Evolutionary conservation across 805 yeast species (phyloP).

Genomic region (Cyberlindnera nakhonratchasimensis): DNA sequence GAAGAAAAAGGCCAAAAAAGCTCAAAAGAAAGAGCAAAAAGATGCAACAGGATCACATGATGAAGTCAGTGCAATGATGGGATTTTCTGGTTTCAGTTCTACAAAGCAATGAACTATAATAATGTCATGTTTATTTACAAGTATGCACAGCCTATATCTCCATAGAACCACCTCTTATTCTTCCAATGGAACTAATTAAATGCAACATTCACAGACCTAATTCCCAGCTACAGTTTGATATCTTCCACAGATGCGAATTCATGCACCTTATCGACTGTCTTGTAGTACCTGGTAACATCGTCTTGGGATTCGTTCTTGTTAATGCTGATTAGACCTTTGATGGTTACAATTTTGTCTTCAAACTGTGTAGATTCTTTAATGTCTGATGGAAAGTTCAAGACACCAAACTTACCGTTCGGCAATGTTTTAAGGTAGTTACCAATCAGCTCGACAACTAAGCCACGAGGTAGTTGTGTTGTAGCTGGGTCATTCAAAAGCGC

Average conservation of each 20-base stretch:
- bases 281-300: constrained; percentile 54
- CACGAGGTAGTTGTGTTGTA: constrained; percentile 31
- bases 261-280: constrained; percentile 56
- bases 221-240: too few relatives aligned
- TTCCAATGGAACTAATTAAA: too few relatives aligned
- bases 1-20: constrained; percentile 26
- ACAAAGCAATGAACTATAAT: constrained; percentile 34
- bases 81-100: constrained; percentile 53
- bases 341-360: constrained; percentile 63
- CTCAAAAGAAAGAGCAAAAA: constrained; percentile 12
- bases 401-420: constrained; percentile 36
- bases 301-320: constrained; percentile 32
- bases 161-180: neutral
- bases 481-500: constrained; percentile 43
- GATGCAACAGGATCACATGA: constrained; percentile 14
- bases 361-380: constrained; percentile 68
- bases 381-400: constrained; percentile 57
- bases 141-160: neutral
- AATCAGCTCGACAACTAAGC: constrained; percentile 33
- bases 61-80: constrained; percentile 47
- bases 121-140: neutral
- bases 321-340: constrained; percentile 36
- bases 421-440: constrained; percentile 29
- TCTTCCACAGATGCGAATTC: constrained; percentile 7
- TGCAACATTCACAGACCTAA: neutral